Evolutionary conservation across 805 yeast genomes (phyloP).

Genomic region (Metschnikowia cerradonensis): DNA sequence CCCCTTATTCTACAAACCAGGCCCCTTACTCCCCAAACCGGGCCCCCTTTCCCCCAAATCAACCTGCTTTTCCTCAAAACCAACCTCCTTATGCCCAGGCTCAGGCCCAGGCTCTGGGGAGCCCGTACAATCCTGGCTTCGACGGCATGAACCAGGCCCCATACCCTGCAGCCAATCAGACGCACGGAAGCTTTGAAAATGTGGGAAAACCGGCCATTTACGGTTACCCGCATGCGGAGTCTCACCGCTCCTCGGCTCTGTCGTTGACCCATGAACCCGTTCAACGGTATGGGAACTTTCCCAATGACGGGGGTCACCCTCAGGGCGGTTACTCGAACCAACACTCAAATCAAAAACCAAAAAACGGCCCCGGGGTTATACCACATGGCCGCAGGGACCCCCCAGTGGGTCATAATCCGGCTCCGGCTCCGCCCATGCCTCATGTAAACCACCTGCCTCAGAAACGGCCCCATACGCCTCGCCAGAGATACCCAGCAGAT

Average conservation of each 20-base stretch:
- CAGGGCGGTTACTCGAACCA: background rate
- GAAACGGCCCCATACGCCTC: background rate
- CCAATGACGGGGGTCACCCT: background rate
- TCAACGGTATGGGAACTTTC: background rate
- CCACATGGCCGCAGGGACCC: background rate
- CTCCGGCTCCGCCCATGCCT: background rate
- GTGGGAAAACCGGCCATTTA: background rate
- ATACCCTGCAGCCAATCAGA: background rate
- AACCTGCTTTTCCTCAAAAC: too few relatives aligned
- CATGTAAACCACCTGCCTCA: background rate
- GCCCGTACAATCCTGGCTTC: background rate
- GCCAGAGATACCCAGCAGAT: background rate
- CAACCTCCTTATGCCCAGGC: background rate
- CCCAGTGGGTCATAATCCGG: background rate
- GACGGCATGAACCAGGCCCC: background rate
- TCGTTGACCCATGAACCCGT: slow-evolving; percentile 3
- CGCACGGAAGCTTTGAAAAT: background rate
- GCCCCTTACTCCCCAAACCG: too few relatives aligned
- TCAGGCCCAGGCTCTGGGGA: background rate
- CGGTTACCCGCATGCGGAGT: background rate
- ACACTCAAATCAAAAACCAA: background rate
- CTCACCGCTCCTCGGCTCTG: slow-evolving; percentile 2
- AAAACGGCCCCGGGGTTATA: background rate
- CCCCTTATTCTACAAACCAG: too few relatives aligned
- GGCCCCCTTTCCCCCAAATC: too few relatives aligned